These are phyloP conservation scores for Naganishia vishniacii DNA, from an alignment of 768 basidiomycete genomes.

Conservation along the genomic window DNA sequence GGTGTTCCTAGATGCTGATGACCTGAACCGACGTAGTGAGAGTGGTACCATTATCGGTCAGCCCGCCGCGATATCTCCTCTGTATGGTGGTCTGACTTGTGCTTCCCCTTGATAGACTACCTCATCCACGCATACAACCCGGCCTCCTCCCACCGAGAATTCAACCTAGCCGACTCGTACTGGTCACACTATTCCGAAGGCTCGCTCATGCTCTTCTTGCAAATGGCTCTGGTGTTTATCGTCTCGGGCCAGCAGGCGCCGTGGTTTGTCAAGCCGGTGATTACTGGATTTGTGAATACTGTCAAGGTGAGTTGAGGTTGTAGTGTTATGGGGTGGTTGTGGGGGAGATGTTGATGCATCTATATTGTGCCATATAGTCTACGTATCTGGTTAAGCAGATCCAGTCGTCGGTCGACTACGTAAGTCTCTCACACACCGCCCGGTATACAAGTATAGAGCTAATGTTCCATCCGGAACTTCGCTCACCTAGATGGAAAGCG, in stretches of 20 bases:
- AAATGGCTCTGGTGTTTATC: constrained; percentile 30
- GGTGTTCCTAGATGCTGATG: not conserved
- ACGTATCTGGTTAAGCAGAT: constrained; percentile 21
- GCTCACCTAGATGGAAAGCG: constrained; percentile 41
- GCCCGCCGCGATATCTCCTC: not conserved
- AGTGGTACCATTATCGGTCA: constrained; percentile 22
- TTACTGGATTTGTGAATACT: constrained; percentile 17
- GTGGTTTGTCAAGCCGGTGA: constrained; percentile 27
- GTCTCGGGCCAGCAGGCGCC: constrained; percentile 23
- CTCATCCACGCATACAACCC: constrained; percentile 22
- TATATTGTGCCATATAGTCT: too few relatives aligned
- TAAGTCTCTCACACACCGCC: not conserved
- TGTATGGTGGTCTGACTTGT: not conserved
- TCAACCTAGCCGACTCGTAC: constrained; percentile 27
- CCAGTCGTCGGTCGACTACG: constrained; percentile 9
- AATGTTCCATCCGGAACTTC: too few relatives aligned
- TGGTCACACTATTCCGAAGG: constrained; percentile 43
- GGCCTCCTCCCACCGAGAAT: constrained; percentile 11
- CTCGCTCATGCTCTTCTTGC: constrained; percentile 38
- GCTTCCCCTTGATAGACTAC: constrained; percentile 6
- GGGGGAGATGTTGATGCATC: too few relatives aligned
- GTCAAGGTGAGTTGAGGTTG: constrained; percentile 28
- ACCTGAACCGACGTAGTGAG: constrained; percentile 9
- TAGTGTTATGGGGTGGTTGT: too few relatives aligned
- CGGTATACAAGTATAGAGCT: too few relatives aligned